Base-by-base conservation (phyloP, 2,329 filamentous ascomycete species). In the Aspergillus tubingensis region DNA sequence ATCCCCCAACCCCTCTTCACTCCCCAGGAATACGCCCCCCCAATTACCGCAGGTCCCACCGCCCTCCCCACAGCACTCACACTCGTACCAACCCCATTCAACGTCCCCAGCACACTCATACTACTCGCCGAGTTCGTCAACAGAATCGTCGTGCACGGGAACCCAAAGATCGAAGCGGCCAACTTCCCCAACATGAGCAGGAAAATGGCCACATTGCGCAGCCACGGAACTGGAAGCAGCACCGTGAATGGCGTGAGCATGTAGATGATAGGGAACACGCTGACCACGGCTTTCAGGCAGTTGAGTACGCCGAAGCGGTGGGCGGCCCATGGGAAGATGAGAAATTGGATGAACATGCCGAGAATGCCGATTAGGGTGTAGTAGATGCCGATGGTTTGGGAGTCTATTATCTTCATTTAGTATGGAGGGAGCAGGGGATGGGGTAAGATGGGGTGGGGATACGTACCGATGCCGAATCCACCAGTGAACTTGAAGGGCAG, bases 81-180 rank as follows among this genome's bases (percentile, higher is more conserved):
- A 58, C 89, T 90, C 0, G 93, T 96, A 0, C 92, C 93, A 62
- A 96, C 87, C 2, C 94, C 95, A 70, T 98, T 98, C 58, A 98
- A 79, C 0, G 93, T 97, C 1, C 92, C 93, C 5, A 98, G 83
- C 8, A 96, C 85, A 47, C 84, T 81, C 15, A 96, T 79, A 57
- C 89, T 92, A 1, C 83, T 78, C 4, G 92, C 92, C 8, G 89
- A 91, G 77, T 97, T 97, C 27, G 93, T 97, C 39, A 98, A 84
- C 51, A 98, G 82, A 67, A 98, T 97, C 5, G 91, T 96, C 25
- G 86, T 89, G 70, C 91, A 95, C 0, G 95, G 94, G 73, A 97
- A 97, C 0, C 90, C 90, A 70, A 97, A 89, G 65, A 96, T 95
- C 61, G 88, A 87, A 41, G 85, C 86, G 57, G 90, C 83, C 8